These are phyloP conservation scores for Marasmius oreades DNA, from an alignment of 1,284 basidiomycete species.

Conservation along the genomic window DNA sequence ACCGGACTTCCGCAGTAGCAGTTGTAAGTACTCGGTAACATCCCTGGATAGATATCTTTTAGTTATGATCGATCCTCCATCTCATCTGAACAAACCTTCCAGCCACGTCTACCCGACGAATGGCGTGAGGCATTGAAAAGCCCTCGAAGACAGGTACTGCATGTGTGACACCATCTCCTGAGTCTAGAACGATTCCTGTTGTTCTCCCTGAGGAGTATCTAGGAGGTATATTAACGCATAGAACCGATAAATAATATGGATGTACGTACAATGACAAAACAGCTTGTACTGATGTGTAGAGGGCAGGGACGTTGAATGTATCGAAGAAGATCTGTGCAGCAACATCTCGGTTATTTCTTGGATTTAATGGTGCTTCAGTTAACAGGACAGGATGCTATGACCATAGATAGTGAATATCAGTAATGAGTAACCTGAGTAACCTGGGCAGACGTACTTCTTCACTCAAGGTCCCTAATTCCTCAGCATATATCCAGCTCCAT, in stretches of 20 bases:
- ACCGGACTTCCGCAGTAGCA: conserved; percentile 91
- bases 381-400: conserved; percentile 92
- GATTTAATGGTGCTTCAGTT: conserved; percentile 94
- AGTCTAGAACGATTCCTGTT: conserved; percentile 97
- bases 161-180: conserved; percentile 98
- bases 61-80: conserved; percentile 8
- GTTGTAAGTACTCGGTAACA: conserved; percentile 94
- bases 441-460: conserved; percentile 74
- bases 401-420: conserved; percentile 13
- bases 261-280: conserved; percentile 85
- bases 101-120: conserved; percentile 93
- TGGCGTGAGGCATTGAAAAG: conserved; percentile 98
- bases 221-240: conserved; percentile 15
- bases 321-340: conserved; percentile 99
- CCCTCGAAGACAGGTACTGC: conserved; percentile 99
- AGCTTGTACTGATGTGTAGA: conserved; percentile 97
- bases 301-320: conserved; percentile 97
- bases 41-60: conserved; percentile 53
- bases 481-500: conserved; percentile 96
- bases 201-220: conserved; percentile 99
- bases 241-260: conserved; percentile 1
- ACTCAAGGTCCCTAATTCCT: conserved; percentile 90
- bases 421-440: conserved; percentile 15
- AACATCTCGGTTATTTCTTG: conserved; percentile 89
- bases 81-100: conserved; percentile 61